Evolutionary conservation across 805 yeast genomes (phyloP), one percentile per base, ranked within the genome.

Genomic region (Peterozyma xylosa): DNA sequence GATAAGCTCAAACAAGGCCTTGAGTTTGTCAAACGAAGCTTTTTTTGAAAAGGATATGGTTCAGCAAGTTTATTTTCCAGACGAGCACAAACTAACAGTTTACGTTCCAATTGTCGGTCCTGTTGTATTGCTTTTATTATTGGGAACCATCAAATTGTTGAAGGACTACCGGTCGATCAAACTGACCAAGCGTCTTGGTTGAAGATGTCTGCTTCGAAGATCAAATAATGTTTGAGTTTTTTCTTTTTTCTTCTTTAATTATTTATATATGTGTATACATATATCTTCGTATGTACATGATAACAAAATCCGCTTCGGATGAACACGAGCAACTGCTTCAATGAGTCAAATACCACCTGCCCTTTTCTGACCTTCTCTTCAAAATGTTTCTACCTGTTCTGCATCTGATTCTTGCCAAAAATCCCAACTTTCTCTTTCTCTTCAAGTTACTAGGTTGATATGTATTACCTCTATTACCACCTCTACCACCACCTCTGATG

Each of bases 21-120:
- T 80, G 37, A 55, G 64, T 11, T 63, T 71, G 38, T 84, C 96
- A 0, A 74, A 80, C 50, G 68, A 68, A 38, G 97, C 98, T 0
- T 91, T 91, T 55, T 91, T 91, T 60, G 95, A 91, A 53, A 86
- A 86, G 53, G 90, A 84, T 59, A 91, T 93, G 96, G 87, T 93
- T 29, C 95, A 88, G 55, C 97, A 91, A 58, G 87, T 84, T 45
- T 89, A 86, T 60, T 88, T 90, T 69, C 98, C 99, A 0, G 91
- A 86, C 50, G 97, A 91, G 60, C 99, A 91, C 58, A 90, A 87
- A 60, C 71, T 93, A 55, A 98, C 99, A 0, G 96, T 93, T 1
- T 93, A 89, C 52, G 68, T 88, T 56, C 99, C 99, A 0, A 66
- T 91, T 38, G 60, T 90, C 33, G 98, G 98, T 0, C 99, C 99